Evolutionary conservation across 1,284 basidiomycete species (phyloP).

Genomic region (Cryptococcus hybrid): DNA sequence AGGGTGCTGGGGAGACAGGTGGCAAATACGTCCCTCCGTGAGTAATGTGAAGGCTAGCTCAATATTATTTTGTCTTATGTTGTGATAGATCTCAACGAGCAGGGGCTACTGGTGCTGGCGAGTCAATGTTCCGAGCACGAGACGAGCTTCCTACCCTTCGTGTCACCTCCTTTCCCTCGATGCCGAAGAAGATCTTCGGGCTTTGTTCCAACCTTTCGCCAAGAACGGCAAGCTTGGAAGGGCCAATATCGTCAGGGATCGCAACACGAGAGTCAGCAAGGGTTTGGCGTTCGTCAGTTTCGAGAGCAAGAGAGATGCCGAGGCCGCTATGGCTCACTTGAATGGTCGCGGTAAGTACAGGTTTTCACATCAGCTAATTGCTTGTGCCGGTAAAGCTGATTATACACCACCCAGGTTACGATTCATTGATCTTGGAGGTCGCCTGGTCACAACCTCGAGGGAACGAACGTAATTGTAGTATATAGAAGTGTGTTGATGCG

Average conservation of each 20-base stretch:
- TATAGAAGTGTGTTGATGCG: neutral
- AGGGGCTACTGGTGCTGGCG: conserved; percentile 61
- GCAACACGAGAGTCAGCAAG: conserved; percentile 92
- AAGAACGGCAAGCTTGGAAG: conserved; percentile 80
- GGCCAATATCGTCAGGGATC: conserved; percentile 92
- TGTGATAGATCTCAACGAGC: conserved; percentile 43
- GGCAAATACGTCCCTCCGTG: conserved; percentile 79
- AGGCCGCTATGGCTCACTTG: conserved; percentile 88
- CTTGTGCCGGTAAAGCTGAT: neutral
- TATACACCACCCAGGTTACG: conserved; percentile 29
- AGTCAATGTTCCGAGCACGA: conserved; percentile 69
- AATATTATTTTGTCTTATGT: neutral
- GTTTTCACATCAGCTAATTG: neutral
- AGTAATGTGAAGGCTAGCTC: conserved; percentile 11
- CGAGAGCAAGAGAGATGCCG: conserved; percentile 75
- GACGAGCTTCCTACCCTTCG: conserved; percentile 96
- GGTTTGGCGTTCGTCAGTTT: conserved; percentile 86
- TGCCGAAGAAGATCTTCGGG: conserved; percentile 69
- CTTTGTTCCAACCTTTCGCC: conserved; percentile 71
- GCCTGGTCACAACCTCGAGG: conserved; percentile 42
- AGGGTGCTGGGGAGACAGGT: conserved; percentile 27
- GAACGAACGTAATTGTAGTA: conserved; percentile 19
- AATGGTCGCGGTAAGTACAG: conserved; percentile 69
- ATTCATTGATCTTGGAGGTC: conserved; percentile 47
- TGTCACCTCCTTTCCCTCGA: conserved; percentile 97